phyloP scores from a whole-genome alignment of 495 filamentous ascomycete genomes.

The Annulohypoxylon nitens region DNA sequence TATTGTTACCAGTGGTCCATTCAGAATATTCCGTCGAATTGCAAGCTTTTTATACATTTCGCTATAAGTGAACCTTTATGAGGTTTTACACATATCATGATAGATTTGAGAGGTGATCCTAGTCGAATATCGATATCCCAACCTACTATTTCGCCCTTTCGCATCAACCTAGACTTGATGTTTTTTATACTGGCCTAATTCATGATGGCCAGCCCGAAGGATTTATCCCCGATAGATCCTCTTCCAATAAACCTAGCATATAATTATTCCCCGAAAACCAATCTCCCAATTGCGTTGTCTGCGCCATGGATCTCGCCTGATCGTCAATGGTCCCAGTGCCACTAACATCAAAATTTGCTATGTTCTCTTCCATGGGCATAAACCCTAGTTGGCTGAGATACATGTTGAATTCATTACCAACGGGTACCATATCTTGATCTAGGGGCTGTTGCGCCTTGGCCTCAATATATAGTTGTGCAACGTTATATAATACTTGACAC shows the following conservation, averaged over 20 bases:
- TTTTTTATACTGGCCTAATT: not conserved
- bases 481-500: constrained; percentile 70
- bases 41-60: not conserved
- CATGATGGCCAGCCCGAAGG: constrained; percentile 54
- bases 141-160: not conserved
- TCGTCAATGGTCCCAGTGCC: constrained; percentile 24
- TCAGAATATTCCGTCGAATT: not conserved
- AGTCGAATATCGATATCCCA: not conserved
- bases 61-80: not conserved
- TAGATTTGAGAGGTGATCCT: constrained; percentile 13
- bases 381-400: constrained; percentile 74
- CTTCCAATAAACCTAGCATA: constrained; percentile 73
- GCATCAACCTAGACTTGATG: constrained; percentile 35
- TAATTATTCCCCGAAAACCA: constrained; percentile 78
- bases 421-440: constrained; percentile 60
- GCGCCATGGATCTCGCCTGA: constrained; percentile 42
- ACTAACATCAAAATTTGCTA: constrained; percentile 25
- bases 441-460: constrained; percentile 65
- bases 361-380: constrained; percentile 59
- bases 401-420: constrained; percentile 72
- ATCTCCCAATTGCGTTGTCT: constrained; percentile 68
- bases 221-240: constrained; percentile 68
- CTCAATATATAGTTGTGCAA: constrained; percentile 73
- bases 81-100: not conserved
- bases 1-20: not conserved